Evolutionary conservation across 441 rosid genomes (phyloP), one percentile per base, ranked within the genome.

Genomic region (Hura crepitans): DNA sequence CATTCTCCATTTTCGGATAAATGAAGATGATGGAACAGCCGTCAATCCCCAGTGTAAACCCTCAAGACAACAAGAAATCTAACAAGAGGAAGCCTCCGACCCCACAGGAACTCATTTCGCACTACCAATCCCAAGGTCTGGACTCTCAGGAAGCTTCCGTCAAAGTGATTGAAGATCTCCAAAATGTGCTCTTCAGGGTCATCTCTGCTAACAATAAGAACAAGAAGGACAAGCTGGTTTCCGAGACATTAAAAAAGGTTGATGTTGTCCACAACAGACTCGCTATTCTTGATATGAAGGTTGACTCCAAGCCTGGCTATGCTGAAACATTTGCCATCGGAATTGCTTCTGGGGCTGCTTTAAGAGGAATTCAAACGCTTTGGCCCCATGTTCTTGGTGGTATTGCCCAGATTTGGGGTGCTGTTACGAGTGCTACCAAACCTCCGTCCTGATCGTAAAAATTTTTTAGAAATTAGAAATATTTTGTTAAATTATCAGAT

Each of bases 131-230:
- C 6, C 82, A 87, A 75, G 98, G 98, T 17, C 80, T 93, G 6
- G 93, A 87, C 64, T 75, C 86, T 25, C 80, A 82, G 0, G 83
- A 93, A 77, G 97, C 98, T 18, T 89, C 97, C 25, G 46, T 86
- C 71, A 91, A 88, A 74, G 98, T 87, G 42, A 91, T 93, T 57
- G 96, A 91, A 68, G 96, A 93, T 76, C 93, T 91, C 25, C 98
- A 93, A 75, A 86, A 80, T 62, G 84, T 87, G 23, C 85, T 91
- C 18, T 73, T 85, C 69, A 84, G 88, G 68, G 80, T 84, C 66
- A 59, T 83, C 61, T 80, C 90, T 5, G 79, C 89, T 51, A 79
- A 66, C 64, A 81, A 65, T 80, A 71, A 73, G 70, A 69, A 75
- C 57, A 85, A 63, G 76, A 81, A 82, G 69, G 89, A 87, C 66